These are phyloP conservation scores for Rhizopogon rudus DNA, from an alignment of 768 basidiomycete genomes.

Conservation along the genomic window DNA sequence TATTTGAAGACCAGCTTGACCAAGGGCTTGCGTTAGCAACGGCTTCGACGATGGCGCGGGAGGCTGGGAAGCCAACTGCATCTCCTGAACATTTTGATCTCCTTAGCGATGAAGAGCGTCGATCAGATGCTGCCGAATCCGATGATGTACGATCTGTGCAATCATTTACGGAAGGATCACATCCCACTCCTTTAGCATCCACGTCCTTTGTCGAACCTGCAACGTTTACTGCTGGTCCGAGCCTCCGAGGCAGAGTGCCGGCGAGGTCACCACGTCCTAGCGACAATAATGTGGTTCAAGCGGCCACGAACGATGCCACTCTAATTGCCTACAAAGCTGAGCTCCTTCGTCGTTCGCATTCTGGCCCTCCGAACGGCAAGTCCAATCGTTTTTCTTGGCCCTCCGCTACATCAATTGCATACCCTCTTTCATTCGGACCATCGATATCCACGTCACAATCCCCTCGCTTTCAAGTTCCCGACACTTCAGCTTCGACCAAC, in stretches of 20 bases:
- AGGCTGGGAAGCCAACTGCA: constrained; percentile 43
- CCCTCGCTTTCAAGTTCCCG: constrained; percentile 28
- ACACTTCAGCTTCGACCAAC: constrained; percentile 27
- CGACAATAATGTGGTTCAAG: constrained; percentile 3
- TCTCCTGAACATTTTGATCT: constrained; percentile 58
- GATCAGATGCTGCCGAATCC: constrained; percentile 54
- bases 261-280: constrained; percentile 10
- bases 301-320: constrained; percentile 4
- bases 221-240: constrained; percentile 4
- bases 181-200: constrained; percentile 16
- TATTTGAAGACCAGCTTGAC: constrained; percentile 66
- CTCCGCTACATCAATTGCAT: constrained; percentile 32
- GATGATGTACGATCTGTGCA: constrained; percentile 68
- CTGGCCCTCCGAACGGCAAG: constrained; percentile 36
- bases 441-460: constrained; percentile 27
- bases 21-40: constrained; percentile 67
- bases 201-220: constrained; percentile 5
- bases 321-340: constrained; percentile 31
- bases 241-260: constrained; percentile 21
- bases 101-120: constrained; percentile 60
- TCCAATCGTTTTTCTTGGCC: constrained; percentile 36
- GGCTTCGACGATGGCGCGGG: constrained; percentile 53
- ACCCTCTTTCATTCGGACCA: constrained; percentile 47
- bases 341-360: constrained; percentile 36
- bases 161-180: constrained; percentile 55